Conservation (phyloP, 2,329 filamentous ascomycete species). For the Ambrosiella beaveri region DNA sequence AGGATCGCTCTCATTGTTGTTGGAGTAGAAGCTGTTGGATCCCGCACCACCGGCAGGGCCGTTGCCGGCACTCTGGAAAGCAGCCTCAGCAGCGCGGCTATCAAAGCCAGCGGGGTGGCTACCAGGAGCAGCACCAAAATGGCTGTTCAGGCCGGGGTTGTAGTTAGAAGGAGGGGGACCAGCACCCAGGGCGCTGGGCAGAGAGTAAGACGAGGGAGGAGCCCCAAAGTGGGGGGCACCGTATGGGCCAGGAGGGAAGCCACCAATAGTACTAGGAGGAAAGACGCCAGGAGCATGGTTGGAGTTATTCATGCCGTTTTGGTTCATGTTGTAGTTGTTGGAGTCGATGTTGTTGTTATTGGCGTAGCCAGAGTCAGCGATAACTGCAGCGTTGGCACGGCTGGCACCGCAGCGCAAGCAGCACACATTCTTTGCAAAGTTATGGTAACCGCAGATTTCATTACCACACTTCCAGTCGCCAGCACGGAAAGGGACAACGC, state of each 20-base stretch:
- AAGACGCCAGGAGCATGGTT: constrained; percentile 31
- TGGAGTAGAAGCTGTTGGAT: constrained; percentile 37
- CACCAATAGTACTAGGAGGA: constrained; percentile 1
- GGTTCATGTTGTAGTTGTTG: constrained; percentile 8
- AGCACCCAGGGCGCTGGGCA: constrained; percentile 65
- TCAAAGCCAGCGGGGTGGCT: constrained; percentile 81
- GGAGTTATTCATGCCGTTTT: constrained; percentile 21
- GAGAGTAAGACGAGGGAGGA: constrained; percentile 72
- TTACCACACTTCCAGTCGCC: constrained; percentile 99
- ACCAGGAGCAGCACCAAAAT: constrained; percentile 58
- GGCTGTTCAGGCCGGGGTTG: constrained; percentile 59
- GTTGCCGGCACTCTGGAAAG: constrained; percentile 78
- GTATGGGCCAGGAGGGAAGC: constrained; percentile 44
- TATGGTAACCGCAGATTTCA: constrained; percentile 94
- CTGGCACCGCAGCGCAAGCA: constrained; percentile 92
- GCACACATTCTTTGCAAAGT: constrained; percentile 98
- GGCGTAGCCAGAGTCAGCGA: constrained; percentile 82
- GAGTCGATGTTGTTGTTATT: constrained; percentile 55
- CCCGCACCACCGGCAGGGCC: constrained; percentile 61
- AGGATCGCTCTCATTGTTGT: constrained; percentile 50
- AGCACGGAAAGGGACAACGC: constrained; percentile 88
- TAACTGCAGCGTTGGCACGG: constrained; percentile 80
- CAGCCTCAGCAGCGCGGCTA: constrained; percentile 81
- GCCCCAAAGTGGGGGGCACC: constrained; percentile 53
- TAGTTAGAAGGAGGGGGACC: constrained; percentile 46